A percentile compares a stretch with the other conserved stretches of the same genome.
phyloP scores from a whole-genome alignment of 352 stramenopile genomes.

The Thalassiosira tumida region DNA sequence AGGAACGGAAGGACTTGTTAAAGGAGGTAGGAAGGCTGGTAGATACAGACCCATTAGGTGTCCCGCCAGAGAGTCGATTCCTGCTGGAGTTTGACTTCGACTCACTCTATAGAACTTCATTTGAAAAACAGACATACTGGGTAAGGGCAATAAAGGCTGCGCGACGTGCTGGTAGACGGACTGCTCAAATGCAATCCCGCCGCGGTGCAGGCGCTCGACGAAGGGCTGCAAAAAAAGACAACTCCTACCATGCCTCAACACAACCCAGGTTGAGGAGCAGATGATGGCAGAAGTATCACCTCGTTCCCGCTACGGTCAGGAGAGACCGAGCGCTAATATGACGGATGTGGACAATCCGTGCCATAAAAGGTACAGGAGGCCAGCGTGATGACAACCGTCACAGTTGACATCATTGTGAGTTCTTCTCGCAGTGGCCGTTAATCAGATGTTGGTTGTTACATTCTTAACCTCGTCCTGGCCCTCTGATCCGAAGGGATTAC shows the following conservation, averaged over 20 bases:
- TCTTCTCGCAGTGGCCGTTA: no score
- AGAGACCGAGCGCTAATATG: neutral
- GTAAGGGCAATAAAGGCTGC: neutral
- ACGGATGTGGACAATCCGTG: neutral
- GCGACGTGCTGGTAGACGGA: neutral
- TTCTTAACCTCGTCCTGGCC: no score
- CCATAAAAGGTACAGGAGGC: neutral
- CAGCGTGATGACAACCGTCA: no score
- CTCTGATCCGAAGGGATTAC: no score
- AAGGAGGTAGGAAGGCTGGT: neutral
- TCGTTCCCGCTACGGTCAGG: no score
- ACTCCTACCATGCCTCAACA: no score
- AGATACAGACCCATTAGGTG: neutral
- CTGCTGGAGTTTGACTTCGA: neutral
- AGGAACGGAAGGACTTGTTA: constrained; percentile 22
- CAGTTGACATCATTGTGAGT: no score
- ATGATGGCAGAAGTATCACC: no score
- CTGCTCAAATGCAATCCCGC: neutral
- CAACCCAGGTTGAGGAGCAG: no score
- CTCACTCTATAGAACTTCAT: neutral
- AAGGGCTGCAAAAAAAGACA: no score
- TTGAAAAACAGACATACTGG: neutral
- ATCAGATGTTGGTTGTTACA: no score
- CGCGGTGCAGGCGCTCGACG: neutral
- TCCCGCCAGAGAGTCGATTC: neutral